Conservation (phyloP, 768 basidiomycete genomes). For the Termitomyces eurrhizus region DNA sequence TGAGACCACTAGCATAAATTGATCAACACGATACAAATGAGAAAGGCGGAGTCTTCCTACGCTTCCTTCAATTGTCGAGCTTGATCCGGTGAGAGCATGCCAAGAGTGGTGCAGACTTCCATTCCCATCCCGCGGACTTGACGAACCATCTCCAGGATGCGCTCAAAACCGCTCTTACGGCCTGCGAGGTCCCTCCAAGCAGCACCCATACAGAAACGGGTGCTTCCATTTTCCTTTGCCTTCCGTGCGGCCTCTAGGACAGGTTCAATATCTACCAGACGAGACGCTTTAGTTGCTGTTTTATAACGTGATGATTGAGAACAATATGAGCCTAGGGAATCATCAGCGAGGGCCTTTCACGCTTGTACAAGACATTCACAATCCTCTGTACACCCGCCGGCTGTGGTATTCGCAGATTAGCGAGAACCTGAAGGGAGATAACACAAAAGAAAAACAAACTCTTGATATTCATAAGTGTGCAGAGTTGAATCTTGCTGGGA, state of each 20-base stretch:
- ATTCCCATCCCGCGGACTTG: slow-evolving; percentile 93
- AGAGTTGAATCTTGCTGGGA: slow-evolving; percentile 88
- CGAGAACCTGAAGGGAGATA: slow-evolving; percentile 20
- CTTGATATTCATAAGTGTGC: slow-evolving; percentile 98
- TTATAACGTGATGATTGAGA: slow-evolving; percentile 95
- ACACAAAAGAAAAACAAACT: slow-evolving; percentile 52
- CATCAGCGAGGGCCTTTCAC: slow-evolving; percentile 2
- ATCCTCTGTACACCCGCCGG: slow-evolving; percentile 94
- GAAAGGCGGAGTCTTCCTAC: slow-evolving; percentile 38
- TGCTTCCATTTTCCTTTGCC: slow-evolving; percentile 95
- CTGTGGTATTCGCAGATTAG: slow-evolving; percentile 33
- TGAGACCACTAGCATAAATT: slow-evolving; percentile 62
- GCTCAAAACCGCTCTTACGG: slow-evolving; percentile 89
- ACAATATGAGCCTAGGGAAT: slow-evolving; percentile 81
- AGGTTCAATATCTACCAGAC: slow-evolving; percentile 84
- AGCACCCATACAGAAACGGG: slow-evolving; percentile 98
- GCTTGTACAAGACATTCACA: slow-evolving; percentile 47
- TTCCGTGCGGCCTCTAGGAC: slow-evolving; percentile 90
- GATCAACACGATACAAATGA: slow-evolving; percentile 1
- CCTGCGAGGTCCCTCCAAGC: slow-evolving; percentile 96
- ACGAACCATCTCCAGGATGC: slow-evolving; percentile 88
- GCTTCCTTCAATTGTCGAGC: slow-evolving; percentile 90
- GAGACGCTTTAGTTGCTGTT: slow-evolving; percentile 85
- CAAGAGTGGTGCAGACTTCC: slow-evolving; percentile 99
- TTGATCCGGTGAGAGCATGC: slow-evolving; percentile 94